Evolutionary conservation across 1,284 basidiomycete genomes (phyloP).

Genomic region (Ganoderma lingzhi): DNA sequence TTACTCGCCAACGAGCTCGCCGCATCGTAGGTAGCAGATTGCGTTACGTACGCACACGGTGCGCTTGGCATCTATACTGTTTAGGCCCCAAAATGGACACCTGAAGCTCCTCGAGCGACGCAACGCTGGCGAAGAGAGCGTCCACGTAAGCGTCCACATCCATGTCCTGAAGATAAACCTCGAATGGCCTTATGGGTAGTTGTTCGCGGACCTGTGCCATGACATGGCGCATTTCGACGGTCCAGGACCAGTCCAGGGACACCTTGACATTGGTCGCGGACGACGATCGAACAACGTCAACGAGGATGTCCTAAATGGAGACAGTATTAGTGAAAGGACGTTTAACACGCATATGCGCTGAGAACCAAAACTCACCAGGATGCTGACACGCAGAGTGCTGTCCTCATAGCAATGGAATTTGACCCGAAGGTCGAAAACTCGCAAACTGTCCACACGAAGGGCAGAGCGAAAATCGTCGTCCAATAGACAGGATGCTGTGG

Average conservation of each 20-base stretch:
- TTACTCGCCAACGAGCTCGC: no score
- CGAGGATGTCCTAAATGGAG: not conserved
- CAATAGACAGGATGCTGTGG: not conserved
- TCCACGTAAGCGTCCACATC: not conserved
- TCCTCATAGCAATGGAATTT: not conserved
- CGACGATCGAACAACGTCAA: not conserved
- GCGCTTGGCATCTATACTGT: not conserved
- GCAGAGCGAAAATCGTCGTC: not conserved
- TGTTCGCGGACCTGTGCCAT: no score
- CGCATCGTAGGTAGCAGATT: no score
- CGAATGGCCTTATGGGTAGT: not conserved
- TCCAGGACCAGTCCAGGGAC: not conserved
- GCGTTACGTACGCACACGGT: no score
- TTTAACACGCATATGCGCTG: no score
- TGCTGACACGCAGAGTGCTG: not conserved
- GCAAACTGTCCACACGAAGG: not conserved
- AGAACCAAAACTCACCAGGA: not conserved
- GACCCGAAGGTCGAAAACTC: not conserved
- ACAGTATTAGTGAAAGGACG: not conserved
- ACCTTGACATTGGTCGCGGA: not conserved
- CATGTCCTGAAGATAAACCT: not conserved
- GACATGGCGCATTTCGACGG: no score
- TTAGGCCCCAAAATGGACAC: not conserved
- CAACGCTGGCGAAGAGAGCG: not conserved
- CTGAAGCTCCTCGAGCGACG: not conserved